Conservation (phyloP, 2,329 filamentous ascomycete genomes). For the Thyridium curvatum region DNA sequence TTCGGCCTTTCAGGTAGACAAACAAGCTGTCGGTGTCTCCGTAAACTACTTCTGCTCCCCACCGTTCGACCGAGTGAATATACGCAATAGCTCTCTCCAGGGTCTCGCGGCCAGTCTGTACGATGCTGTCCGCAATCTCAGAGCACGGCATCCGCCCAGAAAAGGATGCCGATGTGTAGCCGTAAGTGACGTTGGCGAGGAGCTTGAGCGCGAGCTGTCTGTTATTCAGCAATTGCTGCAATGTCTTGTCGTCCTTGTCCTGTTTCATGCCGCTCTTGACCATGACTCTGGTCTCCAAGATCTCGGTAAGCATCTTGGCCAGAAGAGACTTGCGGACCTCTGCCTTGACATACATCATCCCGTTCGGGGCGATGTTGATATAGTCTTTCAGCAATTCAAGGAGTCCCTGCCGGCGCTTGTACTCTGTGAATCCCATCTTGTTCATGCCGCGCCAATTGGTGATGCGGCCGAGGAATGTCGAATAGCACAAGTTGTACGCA, state of each 20-base stretch:
- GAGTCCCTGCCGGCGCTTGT: conserved; percentile 68
- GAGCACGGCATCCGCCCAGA: conserved; percentile 97
- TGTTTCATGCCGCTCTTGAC: conserved; percentile 95
- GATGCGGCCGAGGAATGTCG: conserved; percentile 85
- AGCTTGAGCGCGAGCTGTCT: conserved; percentile 90
- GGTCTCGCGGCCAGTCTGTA: conserved; percentile 91
- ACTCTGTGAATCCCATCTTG: conserved; percentile 93
- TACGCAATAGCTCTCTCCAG: conserved; percentile 88
- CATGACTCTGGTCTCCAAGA: conserved; percentile 94
- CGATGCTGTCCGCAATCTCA: conserved; percentile 96
- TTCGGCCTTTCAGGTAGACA: conserved; percentile 80
- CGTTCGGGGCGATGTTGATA: conserved; percentile 90
- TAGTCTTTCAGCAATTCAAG: conserved; percentile 74
- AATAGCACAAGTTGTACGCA: conserved; percentile 98
- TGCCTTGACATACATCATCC: conserved; percentile 88
- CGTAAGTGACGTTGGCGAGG: conserved; percentile 98
- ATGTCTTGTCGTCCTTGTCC: conserved; percentile 77
- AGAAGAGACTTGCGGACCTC: conserved; percentile 83
- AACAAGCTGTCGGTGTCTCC: conserved; percentile 97
- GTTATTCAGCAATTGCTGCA: conserved; percentile 88
- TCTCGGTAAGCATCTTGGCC: conserved; percentile 94
- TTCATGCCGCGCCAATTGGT: conserved; percentile 82
- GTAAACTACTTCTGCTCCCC: conserved; percentile 96
- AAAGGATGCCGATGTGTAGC: conserved; percentile 94
- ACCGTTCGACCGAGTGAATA: conserved; percentile 80